phyloP scores from a whole-genome alignment of 2,329 filamentous ascomycete species.

The Annulohypoxylon truncatum region DNA sequence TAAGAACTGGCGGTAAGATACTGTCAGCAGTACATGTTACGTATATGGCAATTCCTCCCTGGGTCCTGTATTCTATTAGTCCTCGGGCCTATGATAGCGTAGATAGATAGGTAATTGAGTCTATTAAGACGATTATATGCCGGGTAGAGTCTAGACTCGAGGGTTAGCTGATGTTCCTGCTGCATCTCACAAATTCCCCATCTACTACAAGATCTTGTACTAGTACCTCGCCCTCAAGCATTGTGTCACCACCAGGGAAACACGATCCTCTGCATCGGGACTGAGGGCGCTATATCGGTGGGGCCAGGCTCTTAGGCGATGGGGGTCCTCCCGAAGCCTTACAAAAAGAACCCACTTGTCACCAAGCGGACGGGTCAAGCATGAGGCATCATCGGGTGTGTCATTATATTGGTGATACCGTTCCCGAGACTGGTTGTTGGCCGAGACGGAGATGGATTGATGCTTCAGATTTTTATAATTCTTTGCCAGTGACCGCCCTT shows the following conservation, averaged over 20 bases:
- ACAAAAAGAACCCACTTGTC: constrained; percentile 23
- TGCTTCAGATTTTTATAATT: background rate
- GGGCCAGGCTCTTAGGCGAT: constrained; percentile 31
- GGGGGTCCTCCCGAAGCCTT: constrained; percentile 38
- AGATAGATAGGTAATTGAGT: background rate
- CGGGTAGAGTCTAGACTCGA: constrained; percentile 19
- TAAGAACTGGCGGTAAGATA: background rate
- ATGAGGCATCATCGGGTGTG: constrained; percentile 31
- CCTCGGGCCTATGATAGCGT: constrained; percentile 1
- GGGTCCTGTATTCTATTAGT: constrained; percentile 1
- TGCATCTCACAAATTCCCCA: constrained; percentile 25
- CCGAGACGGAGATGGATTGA: constrained; percentile 17
- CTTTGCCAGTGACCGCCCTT: background rate
- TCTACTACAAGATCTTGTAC: constrained; percentile 37
- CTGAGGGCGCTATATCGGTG: constrained; percentile 34
- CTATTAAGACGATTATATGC: constrained; percentile 20
- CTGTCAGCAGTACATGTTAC: constrained; percentile 22
- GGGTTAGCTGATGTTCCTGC: constrained; percentile 10
- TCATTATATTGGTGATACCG: constrained; percentile 21
- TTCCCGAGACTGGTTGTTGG: constrained; percentile 31
- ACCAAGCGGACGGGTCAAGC: constrained; percentile 34
- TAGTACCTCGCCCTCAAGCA: constrained; percentile 30
- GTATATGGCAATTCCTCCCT: constrained; percentile 11
- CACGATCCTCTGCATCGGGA: constrained; percentile 40
- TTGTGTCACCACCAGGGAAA: constrained; percentile 37